Evolutionary conservation across 106 monocot genomes (phyloP).

Genomic region (Platanthera zijinensis): DNA sequence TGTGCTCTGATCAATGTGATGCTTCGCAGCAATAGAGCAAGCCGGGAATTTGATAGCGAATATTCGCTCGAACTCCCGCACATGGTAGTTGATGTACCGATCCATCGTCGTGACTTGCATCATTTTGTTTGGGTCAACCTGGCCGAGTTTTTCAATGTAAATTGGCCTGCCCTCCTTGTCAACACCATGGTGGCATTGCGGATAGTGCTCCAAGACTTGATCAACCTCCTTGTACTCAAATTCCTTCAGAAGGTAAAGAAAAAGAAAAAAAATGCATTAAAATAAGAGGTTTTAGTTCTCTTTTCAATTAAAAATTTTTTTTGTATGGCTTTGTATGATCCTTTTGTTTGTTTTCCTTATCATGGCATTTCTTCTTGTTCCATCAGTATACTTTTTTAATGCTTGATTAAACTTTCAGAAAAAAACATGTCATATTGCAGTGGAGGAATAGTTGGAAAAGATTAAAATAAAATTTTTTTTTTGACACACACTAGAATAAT

Average conservation of each 20-base stretch:
- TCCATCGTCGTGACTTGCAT: constrained; percentile 55
- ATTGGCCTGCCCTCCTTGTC: constrained; percentile 66
- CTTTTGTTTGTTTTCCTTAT: neutral
- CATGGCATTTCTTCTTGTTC: neutral
- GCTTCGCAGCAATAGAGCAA: constrained; percentile 54
- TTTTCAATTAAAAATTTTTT: constrained; percentile 1
- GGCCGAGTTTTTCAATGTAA: constrained; percentile 59
- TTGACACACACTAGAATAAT: too few relatives aligned
- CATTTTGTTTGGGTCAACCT: constrained; percentile 52
- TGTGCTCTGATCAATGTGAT: constrained; percentile 66
- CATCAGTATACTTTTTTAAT: neutral
- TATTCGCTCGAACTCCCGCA: constrained; percentile 56
- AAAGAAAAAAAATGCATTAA: neutral
- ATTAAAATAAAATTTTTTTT: neutral
- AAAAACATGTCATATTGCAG: neutral
- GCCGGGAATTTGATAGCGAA: constrained; percentile 67
- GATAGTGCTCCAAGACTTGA: constrained; percentile 55
- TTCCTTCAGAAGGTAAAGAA: constrained; percentile 14
- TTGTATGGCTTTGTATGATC: neutral
- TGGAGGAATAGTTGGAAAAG: neutral
- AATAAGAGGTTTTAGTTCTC: neutral
- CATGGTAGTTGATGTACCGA: constrained; percentile 54
- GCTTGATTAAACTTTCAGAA: neutral
- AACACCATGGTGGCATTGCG: constrained; percentile 66
- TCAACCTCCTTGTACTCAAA: constrained; percentile 55